A percentile compares a stretch with the other conserved stretches of the same genome.
These are phyloP conservation scores for Mycena belliarum DNA, from an alignment of 768 basidiomycete genomes.

Conservation along the genomic window DNA sequence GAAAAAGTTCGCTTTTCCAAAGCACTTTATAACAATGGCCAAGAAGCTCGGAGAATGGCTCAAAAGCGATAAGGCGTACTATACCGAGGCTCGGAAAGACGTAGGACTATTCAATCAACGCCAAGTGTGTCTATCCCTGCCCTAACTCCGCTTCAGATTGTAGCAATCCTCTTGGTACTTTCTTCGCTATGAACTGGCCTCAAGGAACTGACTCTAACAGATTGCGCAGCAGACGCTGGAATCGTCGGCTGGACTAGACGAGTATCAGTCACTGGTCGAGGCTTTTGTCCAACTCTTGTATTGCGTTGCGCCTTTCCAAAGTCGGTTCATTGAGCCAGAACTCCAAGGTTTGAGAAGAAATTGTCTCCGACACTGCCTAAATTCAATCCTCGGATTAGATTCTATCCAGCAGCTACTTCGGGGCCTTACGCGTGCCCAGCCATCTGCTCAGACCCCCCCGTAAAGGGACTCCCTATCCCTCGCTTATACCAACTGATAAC, in stretches of 20 bases:
- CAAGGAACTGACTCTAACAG: not conserved
- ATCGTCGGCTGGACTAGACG: constrained; percentile 16
- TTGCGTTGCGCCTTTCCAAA: constrained; percentile 30
- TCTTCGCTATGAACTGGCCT: no score
- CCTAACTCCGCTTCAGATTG: constrained; percentile 38
- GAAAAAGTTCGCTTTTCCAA: not conserved
- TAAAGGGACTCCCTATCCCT: not conserved
- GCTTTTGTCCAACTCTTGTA: constrained; percentile 38
- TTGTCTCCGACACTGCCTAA: not conserved
- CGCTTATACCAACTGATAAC: no score
- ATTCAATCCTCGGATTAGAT: not conserved
- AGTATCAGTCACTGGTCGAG: constrained; percentile 28
- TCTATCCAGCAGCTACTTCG: not conserved
- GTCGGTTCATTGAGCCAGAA: constrained; percentile 36
- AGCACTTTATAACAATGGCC: constrained; percentile 15
- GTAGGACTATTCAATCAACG: constrained; percentile 37
- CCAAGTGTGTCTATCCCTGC: not conserved
- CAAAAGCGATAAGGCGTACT: constrained; percentile 48
- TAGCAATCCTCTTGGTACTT: constrained; percentile 48
- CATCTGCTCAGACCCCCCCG: not conserved
- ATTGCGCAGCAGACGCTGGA: constrained; percentile 27
- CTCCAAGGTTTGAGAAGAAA: constrained; percentile 30
- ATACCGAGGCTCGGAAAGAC: constrained; percentile 47
- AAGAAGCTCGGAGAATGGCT: constrained; percentile 49
- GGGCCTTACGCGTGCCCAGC: not conserved